Evolutionary conservation across 2,329 filamentous ascomycete genomes (phyloP), one percentile per base, ranked within the genome.

Genomic region (Colletotrichum truncatum): DNA sequence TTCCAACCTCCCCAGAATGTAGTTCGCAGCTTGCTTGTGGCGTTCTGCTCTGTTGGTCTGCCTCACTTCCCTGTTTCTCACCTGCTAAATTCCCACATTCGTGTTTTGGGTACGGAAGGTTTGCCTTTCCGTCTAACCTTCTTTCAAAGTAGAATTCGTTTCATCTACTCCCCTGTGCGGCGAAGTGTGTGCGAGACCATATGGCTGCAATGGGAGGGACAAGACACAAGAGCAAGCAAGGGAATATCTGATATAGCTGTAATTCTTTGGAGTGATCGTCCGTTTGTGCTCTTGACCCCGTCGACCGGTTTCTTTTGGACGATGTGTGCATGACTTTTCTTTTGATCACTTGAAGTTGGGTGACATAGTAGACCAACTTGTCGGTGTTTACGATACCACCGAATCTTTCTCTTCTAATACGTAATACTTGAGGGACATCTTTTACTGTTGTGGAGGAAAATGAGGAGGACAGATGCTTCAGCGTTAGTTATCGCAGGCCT

Each of bases 401-500:
- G 12, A 34, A 21, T 30, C 1, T 21, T 18, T 49, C 46, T 32
- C 10, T 28, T 28, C 23, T 53, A 53, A 53, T 53, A 28, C 23
- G 6, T 8, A 8, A 3, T 11, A 9, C 21, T 9, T 0, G 26
- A 11, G 32, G 14, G 2, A 1, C 25, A 16, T 32, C 16, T 6
- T 14, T 10, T 5, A 4, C 34, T 2, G 1, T 49, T 2, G 2
- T 21, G 25, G 4, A 23, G 28, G 14, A 4, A 10, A 49, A 68
- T 56, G 30, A 80, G 77, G 75, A 77, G 71, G 67, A 30, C 66
- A 10, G 69, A 69, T 53, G 59, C 70, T 25, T 64, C 69, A 30
- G 54, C 74, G 63, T 71, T 72, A 62, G 64, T 76, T 56, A 55
- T 75, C 38, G 73, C 72, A 30, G 72, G 73, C 69, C 70, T 78